These are phyloP conservation scores for Pirum gemmata DNA, from an alignment of 78 protist genomes.

Conservation along the genomic window DNA sequence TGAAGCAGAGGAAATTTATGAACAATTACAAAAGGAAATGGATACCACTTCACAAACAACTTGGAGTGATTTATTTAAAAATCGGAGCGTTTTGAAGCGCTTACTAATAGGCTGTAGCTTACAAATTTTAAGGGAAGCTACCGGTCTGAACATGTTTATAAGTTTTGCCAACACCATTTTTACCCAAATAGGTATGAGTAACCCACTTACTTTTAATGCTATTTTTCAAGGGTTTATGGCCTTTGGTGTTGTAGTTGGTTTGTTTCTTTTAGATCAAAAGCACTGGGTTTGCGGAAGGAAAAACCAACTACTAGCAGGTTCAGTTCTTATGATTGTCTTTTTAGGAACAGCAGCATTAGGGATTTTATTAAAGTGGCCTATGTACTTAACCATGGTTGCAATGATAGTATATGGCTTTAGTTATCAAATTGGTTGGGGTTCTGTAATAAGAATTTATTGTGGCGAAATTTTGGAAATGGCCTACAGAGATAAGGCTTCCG, in stretches of 20 bases:
- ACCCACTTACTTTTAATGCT: not conserved
- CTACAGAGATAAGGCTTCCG: conserved; percentile 2
- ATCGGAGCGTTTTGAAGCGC: not conserved
- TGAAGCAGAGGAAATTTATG: conserved; percentile 8
- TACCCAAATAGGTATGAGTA: not conserved
- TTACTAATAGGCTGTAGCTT: not conserved
- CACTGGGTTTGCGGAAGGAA: not conserved
- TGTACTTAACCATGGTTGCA: not conserved
- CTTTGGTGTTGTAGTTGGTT: not conserved
- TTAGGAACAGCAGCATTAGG: too few species aligned
- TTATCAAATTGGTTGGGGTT: conserved; percentile 18
- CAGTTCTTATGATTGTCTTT: not conserved
- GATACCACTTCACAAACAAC: not conserved
- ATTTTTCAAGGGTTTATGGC: conserved; percentile 1
- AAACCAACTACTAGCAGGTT: not conserved
- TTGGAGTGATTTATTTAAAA: not conserved
- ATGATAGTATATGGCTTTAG: not conserved
- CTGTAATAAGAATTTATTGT: not conserved
- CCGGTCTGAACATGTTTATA: conserved; percentile 11
- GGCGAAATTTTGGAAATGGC: conserved; percentile 9
- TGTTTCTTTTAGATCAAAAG: not conserved
- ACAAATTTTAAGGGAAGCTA: conserved; percentile 6
- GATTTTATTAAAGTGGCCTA: not conserved
- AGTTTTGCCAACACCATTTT: conserved; percentile 19
- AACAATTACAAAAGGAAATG: not conserved